phyloP scores from a whole-genome alignment of 305 asterid genomes.

The Solanum aculeatissimum region DNA sequence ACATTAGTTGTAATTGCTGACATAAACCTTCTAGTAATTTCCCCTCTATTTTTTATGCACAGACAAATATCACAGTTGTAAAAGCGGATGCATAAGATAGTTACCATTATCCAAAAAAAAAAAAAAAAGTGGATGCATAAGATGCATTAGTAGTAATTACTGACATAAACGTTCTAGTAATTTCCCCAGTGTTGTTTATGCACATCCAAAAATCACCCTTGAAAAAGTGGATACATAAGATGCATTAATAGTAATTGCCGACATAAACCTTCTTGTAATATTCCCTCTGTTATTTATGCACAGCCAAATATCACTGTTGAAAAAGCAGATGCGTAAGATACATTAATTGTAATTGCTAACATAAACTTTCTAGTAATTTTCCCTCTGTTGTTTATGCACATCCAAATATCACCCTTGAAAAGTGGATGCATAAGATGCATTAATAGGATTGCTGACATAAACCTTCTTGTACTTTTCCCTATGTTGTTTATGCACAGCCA shows the following conservation, averaged over 20 bases:
- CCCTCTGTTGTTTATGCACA: neutral
- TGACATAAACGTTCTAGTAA: neutral
- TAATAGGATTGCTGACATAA: neutral
- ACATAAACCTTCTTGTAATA: neutral
- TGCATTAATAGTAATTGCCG: neutral
- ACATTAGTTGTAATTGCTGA: neutral
- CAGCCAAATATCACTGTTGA: neutral
- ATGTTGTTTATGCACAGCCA: neutral
- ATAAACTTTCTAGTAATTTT: no score
- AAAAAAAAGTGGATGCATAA: neutral
- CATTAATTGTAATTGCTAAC: no score
- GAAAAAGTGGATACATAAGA: neutral
- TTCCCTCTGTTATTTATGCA: neutral
- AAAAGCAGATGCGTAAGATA: neutral
- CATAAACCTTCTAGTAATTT: neutral
- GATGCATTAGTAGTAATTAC: neutral
- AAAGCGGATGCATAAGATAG: neutral
- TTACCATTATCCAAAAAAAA: no score
- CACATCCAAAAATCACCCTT: neutral
- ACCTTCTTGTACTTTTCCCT: neutral
- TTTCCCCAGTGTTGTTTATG: neutral
- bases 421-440: neutral
- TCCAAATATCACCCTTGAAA: neutral
- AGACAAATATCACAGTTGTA: neutral
- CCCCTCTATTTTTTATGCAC: no score